Evolutionary conservation across 176 grass and related monocot species (phyloP), one percentile per base, ranked within the genome.

Genomic region (Rhynchospora tenuis): DNA sequence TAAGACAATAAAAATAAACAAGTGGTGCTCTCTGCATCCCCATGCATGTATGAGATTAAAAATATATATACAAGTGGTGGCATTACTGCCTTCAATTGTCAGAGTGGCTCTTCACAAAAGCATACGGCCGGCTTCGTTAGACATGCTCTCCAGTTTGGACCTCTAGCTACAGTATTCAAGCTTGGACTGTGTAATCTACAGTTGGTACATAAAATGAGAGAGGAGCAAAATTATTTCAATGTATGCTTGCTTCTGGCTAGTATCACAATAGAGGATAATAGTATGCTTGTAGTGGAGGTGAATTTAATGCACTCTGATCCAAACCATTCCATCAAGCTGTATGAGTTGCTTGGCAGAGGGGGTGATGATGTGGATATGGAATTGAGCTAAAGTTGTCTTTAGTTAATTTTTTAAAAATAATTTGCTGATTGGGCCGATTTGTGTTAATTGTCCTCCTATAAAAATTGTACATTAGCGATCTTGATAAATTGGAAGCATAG

Each of bases 21-120:
- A 50, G 22, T 51, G 71, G 22, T 16, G 71, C 51, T 74, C 9
- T 74, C 22, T 74, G 12, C 45, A 70, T 44, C 31, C 16, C 28
- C 33, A n/a, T 13, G 20, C 70, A 50, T 51, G 46, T 46, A 54
- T 17, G 71, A 14, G 13, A 46, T 45, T 45, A 71, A 44, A 2
- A 12, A 73, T 9, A 75, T 75, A 75, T 54, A 75, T 75, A 75
- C 71, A 75, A 76, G 72, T 54, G 52, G 22, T 2, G 12, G 23
- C 13, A 76, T 76, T 76, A 76, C 72, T 76, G 46, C 72, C 47
- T 76, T 76, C 72, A 76, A 16, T 51, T 76, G 72, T 76, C 72
- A 76, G 72, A 76, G 23, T 76, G 72, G 46, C 47, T 71, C 19
- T 43, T 70, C 42, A n/a, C 15, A 38, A 29, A 24, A 48, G 70